Evolutionary conservation across 2,329 filamentous ascomycete species (phyloP).

Genomic region (Talaromyces sp.): DNA sequence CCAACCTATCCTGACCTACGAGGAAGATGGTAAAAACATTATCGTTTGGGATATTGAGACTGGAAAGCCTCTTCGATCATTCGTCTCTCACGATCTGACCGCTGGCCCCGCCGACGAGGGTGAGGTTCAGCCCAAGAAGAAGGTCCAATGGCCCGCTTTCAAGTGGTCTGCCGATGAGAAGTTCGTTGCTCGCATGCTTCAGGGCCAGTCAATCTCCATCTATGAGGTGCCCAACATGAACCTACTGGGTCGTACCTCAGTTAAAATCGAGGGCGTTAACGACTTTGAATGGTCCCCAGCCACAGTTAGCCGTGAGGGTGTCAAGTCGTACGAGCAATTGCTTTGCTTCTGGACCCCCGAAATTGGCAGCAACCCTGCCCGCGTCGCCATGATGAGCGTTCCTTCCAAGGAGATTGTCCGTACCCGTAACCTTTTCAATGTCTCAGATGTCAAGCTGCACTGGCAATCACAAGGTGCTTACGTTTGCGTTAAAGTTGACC

Average conservation of each 20-base stretch:
- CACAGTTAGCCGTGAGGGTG: constrained; percentile 75
- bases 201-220: constrained; percentile 84
- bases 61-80: constrained; percentile 85
- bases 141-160: constrained; percentile 97
- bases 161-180: constrained; percentile 99
- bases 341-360: constrained; percentile 99
- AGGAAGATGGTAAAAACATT: constrained; percentile 99
- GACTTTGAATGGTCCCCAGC: constrained; percentile 98
- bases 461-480: constrained; percentile 96
- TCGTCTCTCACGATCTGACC: constrained; percentile 78
- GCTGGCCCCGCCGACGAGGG: constrained; percentile 60
- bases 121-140: constrained; percentile 76
- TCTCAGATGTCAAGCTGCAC: constrained; percentile 95
- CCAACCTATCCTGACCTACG: constrained; percentile 78
- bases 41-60: constrained; percentile 97
- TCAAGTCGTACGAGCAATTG: constrained; percentile 93
- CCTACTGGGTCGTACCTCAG: constrained; percentile 82
- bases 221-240: constrained; percentile 90
- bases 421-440: constrained; percentile 96
- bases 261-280: constrained; percentile 95
- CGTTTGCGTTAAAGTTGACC: constrained; percentile 97
- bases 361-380: constrained; percentile 95
- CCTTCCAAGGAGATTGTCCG: constrained; percentile 93
- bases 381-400: constrained; percentile 94
- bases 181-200: constrained; percentile 90